Conservation (phyloP, 75 land plant genomes). For the Picea sitchensis region DNA sequence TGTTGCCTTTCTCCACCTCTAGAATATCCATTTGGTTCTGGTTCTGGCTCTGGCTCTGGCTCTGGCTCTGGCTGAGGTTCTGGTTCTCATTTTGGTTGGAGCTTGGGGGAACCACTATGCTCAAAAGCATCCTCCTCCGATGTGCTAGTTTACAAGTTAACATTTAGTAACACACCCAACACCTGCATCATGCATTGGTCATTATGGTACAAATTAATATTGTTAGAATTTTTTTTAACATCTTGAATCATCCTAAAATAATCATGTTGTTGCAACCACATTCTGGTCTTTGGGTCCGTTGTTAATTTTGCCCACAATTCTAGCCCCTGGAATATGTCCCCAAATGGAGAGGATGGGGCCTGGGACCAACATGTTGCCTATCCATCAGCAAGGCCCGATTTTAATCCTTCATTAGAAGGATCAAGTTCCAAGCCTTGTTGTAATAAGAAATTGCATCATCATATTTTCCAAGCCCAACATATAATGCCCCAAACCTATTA, state of each 20-base stretch:
- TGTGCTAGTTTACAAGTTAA: slow-evolving; percentile 49
- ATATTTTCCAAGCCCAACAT: slow-evolving; percentile 55
- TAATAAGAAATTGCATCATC: slow-evolving; percentile 75
- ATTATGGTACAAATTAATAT: slow-evolving; percentile 55
- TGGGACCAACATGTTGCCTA: slow-evolving; percentile 37
- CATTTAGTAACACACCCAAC: slow-evolving; percentile 69
- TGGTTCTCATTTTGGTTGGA: slow-evolving; percentile 15
- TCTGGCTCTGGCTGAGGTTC: slow-evolving; percentile 10
- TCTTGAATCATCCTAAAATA: slow-evolving; percentile 80
- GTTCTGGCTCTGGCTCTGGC: slow-evolving; percentile 55
- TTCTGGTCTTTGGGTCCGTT: slow-evolving; percentile 75
- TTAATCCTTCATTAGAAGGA: slow-evolving; percentile 81
- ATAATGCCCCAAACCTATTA: slow-evolving; percentile 94
- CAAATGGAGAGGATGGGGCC: slow-evolving; percentile 52
- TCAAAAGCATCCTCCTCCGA: slow-evolving; percentile 19
- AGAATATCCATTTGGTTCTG: slow-evolving; percentile 45
- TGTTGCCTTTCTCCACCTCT: slow-evolving; percentile 62
- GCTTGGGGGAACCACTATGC: slow-evolving; percentile 9
- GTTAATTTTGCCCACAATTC: slow-evolving; percentile 92
- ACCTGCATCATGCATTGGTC: slow-evolving; percentile 95
- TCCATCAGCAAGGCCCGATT: slow-evolving; percentile 83
- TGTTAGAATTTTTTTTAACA: slow-evolving; percentile 78
- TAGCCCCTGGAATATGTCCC: slow-evolving; percentile 71
- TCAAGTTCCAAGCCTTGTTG: slow-evolving; percentile 81
- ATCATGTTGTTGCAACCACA: slow-evolving; percentile 80